Conservation (phyloP, 805 yeast genomes). For the Saccharomycopsis fermentans region DNA sequence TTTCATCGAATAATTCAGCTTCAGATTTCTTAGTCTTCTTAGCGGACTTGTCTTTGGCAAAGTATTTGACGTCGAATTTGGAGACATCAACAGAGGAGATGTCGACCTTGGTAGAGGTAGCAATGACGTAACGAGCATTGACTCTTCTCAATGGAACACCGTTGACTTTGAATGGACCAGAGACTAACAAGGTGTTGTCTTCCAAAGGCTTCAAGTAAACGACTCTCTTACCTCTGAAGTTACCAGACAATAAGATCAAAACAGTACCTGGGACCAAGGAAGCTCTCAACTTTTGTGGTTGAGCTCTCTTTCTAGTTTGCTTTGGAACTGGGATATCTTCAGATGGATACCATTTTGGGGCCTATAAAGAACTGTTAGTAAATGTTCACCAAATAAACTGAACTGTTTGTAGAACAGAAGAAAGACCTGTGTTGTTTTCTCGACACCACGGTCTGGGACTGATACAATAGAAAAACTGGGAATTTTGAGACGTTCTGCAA, state of each 20-base stretch:
- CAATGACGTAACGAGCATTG: conserved; percentile 96
- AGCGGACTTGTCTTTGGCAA: conserved; percentile 87
- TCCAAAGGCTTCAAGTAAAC: conserved; percentile 93
- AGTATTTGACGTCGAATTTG: conserved; percentile 90
- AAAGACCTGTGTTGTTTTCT: neutral
- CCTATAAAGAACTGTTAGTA: conserved; percentile 28
- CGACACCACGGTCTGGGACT: too few species aligned
- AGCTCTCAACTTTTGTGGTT: conserved; percentile 92
- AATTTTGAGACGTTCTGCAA: too few species aligned
- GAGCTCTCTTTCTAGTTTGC: conserved; percentile 81
- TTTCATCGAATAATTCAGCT: conserved; percentile 82
- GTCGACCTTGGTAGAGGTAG: conserved; percentile 88
- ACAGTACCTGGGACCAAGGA: conserved; percentile 97
- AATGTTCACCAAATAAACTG: neutral
- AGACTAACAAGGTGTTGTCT: conserved; percentile 93
- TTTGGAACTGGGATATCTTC: conserved; percentile 83
- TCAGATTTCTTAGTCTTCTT: conserved; percentile 71
- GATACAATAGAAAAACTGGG: too few species aligned
- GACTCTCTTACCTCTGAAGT: conserved; percentile 99
- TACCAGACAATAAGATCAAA: conserved; percentile 93
- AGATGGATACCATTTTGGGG: conserved; percentile 92
- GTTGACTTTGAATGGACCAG: conserved; percentile 99
- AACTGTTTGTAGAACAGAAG: neutral
- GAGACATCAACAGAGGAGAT: conserved; percentile 74
- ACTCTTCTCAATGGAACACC: conserved; percentile 99